These are phyloP conservation scores for Leishmania gerbilli DNA, from an alignment of 208 protist species.

Conservation along the genomic window DNA sequence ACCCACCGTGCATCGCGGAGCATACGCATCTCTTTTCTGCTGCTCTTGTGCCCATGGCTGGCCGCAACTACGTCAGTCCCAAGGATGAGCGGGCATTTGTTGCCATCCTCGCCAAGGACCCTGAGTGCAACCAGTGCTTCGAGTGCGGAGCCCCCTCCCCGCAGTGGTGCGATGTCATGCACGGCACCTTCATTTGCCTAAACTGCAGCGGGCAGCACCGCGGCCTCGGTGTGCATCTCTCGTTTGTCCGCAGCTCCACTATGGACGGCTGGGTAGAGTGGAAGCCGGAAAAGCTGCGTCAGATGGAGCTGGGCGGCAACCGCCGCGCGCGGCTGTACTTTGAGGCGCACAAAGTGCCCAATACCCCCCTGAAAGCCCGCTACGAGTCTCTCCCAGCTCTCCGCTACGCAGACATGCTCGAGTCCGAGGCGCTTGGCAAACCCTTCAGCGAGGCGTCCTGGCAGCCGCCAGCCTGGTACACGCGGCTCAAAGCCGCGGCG, in stretches of 20 bases:
- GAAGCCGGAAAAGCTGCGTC: constrained; percentile 87
- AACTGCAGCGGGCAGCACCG: constrained; percentile 92
- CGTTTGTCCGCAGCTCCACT: constrained; percentile 92
- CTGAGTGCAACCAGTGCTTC: constrained; percentile 86
- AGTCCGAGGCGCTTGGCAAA: constrained; percentile 69
- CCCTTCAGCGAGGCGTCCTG: constrained; percentile 77
- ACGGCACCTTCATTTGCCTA: constrained; percentile 91
- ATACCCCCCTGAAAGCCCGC: constrained; percentile 59
- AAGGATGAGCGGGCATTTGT: constrained; percentile 70
- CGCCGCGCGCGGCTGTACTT: constrained; percentile 90
- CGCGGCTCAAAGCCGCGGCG: constrained; percentile 33
- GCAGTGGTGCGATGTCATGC: constrained; percentile 92
- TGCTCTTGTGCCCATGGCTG: constrained; percentile 1
- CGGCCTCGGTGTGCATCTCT: constrained; percentile 93
- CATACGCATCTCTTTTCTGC: not conserved
- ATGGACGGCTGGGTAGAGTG: constrained; percentile 94
- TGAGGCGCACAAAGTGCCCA: constrained; percentile 64
- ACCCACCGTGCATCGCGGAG: not conserved
- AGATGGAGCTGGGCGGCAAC: constrained; percentile 92
- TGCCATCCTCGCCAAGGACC: constrained; percentile 67
- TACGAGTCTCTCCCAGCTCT: constrained; percentile 84
- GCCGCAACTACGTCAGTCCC: constrained; percentile 41
- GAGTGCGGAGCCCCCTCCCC: constrained; percentile 88
- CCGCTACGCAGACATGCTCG: constrained; percentile 83
- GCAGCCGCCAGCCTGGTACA: constrained; percentile 84